Evolutionary conservation across 495 filamentous ascomycete genomes (phyloP), one percentile per base, ranked within the genome.

Genomic region (Aspergillus steynii): DNA sequence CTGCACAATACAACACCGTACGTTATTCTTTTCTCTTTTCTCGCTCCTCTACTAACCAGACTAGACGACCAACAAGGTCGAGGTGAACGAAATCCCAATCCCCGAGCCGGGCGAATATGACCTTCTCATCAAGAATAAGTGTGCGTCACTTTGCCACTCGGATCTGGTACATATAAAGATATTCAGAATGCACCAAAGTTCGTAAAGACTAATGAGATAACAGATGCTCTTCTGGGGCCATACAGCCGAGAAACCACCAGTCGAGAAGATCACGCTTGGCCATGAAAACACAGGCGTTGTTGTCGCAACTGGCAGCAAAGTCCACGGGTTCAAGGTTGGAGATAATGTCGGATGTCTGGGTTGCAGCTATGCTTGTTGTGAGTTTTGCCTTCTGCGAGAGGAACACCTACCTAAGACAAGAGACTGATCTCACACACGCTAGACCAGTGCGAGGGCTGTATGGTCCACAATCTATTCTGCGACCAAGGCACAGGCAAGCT

Each of bases 201-300:
- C 20, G 20, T 20, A 20, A 20, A 20, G 20, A 20, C 20, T 20
- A 20, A 20, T 20, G 20, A 0, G 25, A 14, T 42, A n/a, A 2
- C 47, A 63, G 55, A 54, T 55, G 56, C 42, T 63, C 8, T 61
- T 61, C 29, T 61, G 59, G 59, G 59, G 59, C n/a, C 59, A 61
- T 46, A 61, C 59, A n/a, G 59, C 59, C 0, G 59, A 61, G 26
- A 61, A 61, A 20, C 59, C 59, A 7, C 52, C 59, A 10, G 55
- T 28, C 15, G 59, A 61, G 34, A 61, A 61, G 25, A 42, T 61
- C 6, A 59, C 56, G 2, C 49, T 63, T n/a, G 61, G 61, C 28
- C 61, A 63, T 47, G 61, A 63, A 34, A 55, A 55, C 14, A 55
- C 61, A 4, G 61, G 61, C n/a, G 9, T 50, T 10, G 61, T 63